Evolutionary conservation across 495 filamentous ascomycete genomes (phyloP), one percentile per base, ranked within the genome.

Genomic region (Penicillium flavigenum): DNA sequence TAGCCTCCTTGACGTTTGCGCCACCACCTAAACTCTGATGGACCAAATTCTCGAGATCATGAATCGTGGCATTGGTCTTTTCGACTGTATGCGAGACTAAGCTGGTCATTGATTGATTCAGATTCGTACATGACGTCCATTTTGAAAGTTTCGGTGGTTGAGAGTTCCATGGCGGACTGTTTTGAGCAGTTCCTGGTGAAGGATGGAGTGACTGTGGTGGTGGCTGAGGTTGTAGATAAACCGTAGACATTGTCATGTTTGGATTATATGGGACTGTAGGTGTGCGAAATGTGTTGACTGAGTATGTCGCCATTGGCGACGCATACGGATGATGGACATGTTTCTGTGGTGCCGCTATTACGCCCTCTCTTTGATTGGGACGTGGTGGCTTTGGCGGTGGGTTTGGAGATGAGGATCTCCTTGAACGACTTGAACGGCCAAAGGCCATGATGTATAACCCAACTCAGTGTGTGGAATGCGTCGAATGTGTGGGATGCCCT

Each of bases 1-100:
- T 59, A 5, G 48, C 71, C 65, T 39, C 78, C 76, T 59, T 90
- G 79, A 64, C 48, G 47, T 68, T 65, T 14, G 57, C 36, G n/a
- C 63, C 61, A 6, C 58, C 60, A 5, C 50, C 24, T 2, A 66
- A 16, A 27, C 63, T 57, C n/a, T 58, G 57, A 5, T 46, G 39
- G 7, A 66, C 55, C 10, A 66, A 41, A 2, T 49, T 20, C 10
- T 66, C 60, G 1, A 66, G 57, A 4, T 66, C 63, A 12, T 51
- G 19, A 10, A 63, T 63, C 2, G 63, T 66, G 6, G 63, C 57
- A 47, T 66, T 63, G 22, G 63, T 58, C 34, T 63, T 63, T 7
- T 36, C 57, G 5, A 59, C 43, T 4, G 60, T 58, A 36, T 63
- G 63, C 2, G 54, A 52, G 3, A 66, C 44, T 2, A 66, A 17